These are phyloP conservation scores for Debaryomyces psychrophilus DNA, from an alignment of 1,139 yeast genomes.

Conservation along the genomic window DNA sequence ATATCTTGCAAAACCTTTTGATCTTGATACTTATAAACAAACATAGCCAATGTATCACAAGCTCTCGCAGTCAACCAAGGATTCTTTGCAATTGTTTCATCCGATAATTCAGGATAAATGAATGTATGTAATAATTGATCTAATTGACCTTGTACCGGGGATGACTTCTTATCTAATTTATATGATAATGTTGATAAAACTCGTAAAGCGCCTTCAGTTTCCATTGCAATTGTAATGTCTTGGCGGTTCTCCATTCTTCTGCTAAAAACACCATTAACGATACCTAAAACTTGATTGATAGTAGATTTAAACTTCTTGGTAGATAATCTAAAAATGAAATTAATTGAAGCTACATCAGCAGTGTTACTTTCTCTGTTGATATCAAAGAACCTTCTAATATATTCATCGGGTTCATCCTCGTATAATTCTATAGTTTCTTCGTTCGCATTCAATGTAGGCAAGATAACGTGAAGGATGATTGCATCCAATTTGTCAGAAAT, in stretches of 20 bases:
- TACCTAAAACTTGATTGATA: conserved; percentile 41
- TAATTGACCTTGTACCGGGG: conserved; percentile 50
- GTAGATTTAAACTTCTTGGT: conserved; percentile 53
- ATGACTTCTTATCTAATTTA: conserved; percentile 39
- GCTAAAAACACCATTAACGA: conserved; percentile 55
- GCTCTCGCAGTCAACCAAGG: conserved; percentile 61
- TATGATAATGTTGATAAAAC: conserved; percentile 50
- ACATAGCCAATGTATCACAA: conserved; percentile 56
- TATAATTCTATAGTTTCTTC: conserved; percentile 61
- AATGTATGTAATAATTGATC: conserved; percentile 48
- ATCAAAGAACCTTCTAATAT: conserved; percentile 69
- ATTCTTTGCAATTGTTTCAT: conserved; percentile 30
- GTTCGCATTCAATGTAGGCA: conserved; percentile 63
- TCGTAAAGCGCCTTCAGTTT: conserved; percentile 55
- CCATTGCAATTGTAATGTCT: conserved; percentile 38
- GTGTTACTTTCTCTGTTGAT: conserved; percentile 71
- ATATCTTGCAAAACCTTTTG: conserved; percentile 44
- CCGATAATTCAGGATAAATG: conserved; percentile 50
- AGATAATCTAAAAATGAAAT: conserved; percentile 60
- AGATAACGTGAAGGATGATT: conserved; percentile 58
- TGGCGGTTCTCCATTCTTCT: conserved; percentile 38
- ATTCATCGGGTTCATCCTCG: conserved; percentile 76
- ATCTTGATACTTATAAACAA: conserved; percentile 43
- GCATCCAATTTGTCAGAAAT: conserved; percentile 61
- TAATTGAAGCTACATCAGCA: conserved; percentile 81